phyloP scores from a whole-genome alignment of 129 eudicot genomes.

The Rutidosis leptorrhynchoides region DNA sequence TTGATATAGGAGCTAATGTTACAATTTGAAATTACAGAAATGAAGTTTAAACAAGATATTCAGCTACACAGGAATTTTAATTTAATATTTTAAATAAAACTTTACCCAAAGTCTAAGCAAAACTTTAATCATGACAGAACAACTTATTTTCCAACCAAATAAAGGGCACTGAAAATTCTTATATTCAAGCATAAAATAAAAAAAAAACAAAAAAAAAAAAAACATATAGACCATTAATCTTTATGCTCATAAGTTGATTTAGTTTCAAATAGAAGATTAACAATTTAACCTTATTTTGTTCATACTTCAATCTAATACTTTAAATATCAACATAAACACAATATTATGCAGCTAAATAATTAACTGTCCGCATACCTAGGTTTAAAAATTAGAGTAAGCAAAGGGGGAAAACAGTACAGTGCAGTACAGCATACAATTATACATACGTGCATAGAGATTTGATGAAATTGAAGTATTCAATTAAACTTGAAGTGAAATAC shows the following conservation, averaged over 20 bases:
- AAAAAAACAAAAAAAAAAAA: background rate
- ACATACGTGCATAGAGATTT: background rate
- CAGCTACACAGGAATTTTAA: background rate
- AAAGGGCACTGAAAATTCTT: background rate
- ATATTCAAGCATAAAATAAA: background rate
- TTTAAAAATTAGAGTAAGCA: background rate
- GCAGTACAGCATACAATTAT: background rate
- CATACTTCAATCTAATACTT: background rate
- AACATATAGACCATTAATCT: background rate
- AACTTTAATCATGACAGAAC: background rate
- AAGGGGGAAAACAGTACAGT: background rate
- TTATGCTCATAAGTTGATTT: background rate
- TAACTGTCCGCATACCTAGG: background rate
- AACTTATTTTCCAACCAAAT: background rate
- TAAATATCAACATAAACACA: background rate
- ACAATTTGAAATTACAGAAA: no score
- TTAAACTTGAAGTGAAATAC: background rate
- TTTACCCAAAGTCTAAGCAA: background rate
- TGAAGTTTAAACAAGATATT: no score
- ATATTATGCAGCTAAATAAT: background rate
- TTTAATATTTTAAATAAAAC: background rate
- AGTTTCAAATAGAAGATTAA: background rate
- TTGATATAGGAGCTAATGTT: no score
- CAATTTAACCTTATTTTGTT: background rate
- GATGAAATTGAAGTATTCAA: background rate